A percentile compares a stretch with the other conserved stretches of the same genome.
Conservation (phyloP, 176 grass and related monocot genomes). For the Cenchrus americanus region DNA sequence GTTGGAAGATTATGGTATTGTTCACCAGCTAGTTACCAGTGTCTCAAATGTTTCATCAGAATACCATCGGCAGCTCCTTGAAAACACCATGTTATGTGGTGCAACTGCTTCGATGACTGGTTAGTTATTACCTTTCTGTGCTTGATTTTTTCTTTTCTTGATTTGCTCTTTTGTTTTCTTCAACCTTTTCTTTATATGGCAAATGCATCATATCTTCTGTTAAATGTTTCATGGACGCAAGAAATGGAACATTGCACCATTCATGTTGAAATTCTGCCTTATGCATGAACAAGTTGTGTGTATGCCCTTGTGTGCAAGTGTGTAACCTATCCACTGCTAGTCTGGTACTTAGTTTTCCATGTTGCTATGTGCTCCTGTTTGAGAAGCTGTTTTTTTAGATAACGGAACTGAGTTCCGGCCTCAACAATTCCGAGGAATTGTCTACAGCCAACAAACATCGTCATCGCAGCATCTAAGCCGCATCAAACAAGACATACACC, state of each 20-base stretch:
- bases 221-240: background rate
- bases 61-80: constrained; percentile 88
- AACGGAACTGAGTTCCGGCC: too few species aligned
- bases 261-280: constrained; percentile 16
- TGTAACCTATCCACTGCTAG: constrained; percentile 16
- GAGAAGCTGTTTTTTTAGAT: background rate
- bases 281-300: background rate
- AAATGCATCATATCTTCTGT: constrained; percentile 5
- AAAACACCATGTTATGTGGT: constrained; percentile 95
- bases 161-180: background rate
- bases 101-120: constrained; percentile 84
- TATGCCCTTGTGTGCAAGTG: constrained; percentile 8
- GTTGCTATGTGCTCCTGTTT: constrained; percentile 16
- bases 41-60: constrained; percentile 87
- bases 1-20: constrained; percentile 92
- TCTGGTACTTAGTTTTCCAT: background rate
- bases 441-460: too few species aligned
- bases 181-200: constrained; percentile 14
- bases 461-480: too few species aligned
- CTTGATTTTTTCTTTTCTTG: constrained; percentile 28
- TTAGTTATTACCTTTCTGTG: constrained; percentile 48
- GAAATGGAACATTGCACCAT: background rate
- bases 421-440: too few species aligned
- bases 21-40: constrained; percentile 80
- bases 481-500: too few species aligned